Evolutionary conservation across 73 alveolate species (phyloP).

Genomic region (Tetrahymena malaccensis): DNA sequence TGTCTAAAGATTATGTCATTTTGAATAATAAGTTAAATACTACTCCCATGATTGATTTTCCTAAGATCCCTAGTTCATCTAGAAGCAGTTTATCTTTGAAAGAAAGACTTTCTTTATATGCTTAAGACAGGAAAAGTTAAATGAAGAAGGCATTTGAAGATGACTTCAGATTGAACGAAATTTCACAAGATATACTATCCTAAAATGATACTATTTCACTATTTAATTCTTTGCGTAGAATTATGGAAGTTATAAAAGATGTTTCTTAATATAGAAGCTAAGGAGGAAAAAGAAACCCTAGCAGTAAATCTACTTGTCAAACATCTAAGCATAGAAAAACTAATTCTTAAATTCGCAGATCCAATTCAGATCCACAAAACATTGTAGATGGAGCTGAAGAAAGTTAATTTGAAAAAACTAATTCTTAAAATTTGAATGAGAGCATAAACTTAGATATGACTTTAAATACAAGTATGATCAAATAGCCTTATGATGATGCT

Average conservation of each 20-base stretch:
- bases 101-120: not conserved
- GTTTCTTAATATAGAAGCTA: not conserved
- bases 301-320: not conserved
- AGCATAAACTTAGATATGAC: not conserved
- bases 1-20: not conserved
- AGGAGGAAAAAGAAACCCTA: not conserved
- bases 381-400: not conserved
- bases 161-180: not conserved
- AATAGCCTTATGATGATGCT: not conserved
- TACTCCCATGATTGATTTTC: not conserved
- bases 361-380: not conserved
- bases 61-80: not conserved
- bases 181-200: not conserved
- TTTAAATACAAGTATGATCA: not conserved
- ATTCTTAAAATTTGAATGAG: not conserved
- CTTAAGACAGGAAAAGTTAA: not conserved
- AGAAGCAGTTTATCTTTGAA: not conserved
- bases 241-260: not conserved
- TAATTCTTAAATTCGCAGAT: not conserved
- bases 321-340: not conserved
- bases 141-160: not conserved
- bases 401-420: not conserved
- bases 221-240: not conserved
- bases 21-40: not conserved
- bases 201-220: not conserved